phyloP scores from a whole-genome alignment of 2,329 filamentous ascomycete genomes.

The Malbranchea cinnamomea region DNA sequence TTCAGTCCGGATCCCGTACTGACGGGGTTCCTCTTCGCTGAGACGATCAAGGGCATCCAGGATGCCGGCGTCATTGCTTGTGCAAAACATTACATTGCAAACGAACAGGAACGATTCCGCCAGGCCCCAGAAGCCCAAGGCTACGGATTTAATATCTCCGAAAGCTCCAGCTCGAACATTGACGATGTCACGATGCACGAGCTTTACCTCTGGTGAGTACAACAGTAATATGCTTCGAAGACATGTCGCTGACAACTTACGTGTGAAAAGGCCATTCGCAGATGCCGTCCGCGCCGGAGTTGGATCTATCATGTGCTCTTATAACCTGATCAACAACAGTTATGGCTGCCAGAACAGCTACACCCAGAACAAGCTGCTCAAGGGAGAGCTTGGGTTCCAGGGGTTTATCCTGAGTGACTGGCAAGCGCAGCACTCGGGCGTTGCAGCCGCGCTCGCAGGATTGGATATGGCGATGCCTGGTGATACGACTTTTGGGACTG shows the following conservation, averaged over 20 bases:
- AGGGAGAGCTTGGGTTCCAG: slow-evolving; percentile 62
- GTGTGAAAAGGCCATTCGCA: slow-evolving; percentile 50
- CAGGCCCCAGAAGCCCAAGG: slow-evolving; percentile 43
- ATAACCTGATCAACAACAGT: slow-evolving; percentile 56
- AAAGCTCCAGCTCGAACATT: slow-evolving; percentile 45
- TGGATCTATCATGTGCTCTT: slow-evolving; percentile 56
- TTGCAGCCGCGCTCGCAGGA: slow-evolving; percentile 49
- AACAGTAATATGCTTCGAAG: not conserved
- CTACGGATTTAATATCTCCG: slow-evolving; percentile 48
- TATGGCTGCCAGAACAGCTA: slow-evolving; percentile 52
- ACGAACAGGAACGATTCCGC: slow-evolving; percentile 63
- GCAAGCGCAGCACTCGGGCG: slow-evolving; percentile 61
- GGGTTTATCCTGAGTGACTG: slow-evolving; percentile 58
- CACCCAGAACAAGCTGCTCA: slow-evolving; percentile 47
- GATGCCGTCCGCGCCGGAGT: slow-evolving; percentile 53
- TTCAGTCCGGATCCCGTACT: slow-evolving; percentile 62
- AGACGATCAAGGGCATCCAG: slow-evolving; percentile 68
- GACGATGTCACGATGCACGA: slow-evolving; percentile 51
- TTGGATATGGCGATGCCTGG: slow-evolving; percentile 77
- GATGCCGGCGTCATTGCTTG: slow-evolving; percentile 69
- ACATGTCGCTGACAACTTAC: slow-evolving; percentile 2
- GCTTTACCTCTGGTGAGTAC: slow-evolving; percentile 42
- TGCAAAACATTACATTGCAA: slow-evolving; percentile 60
- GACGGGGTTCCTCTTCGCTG: slow-evolving; percentile 55
- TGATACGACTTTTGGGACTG: slow-evolving; percentile 62